Evolutionary conservation across 495 filamentous ascomycete species (phyloP).

Genomic region (Xylaria sp.): DNA sequence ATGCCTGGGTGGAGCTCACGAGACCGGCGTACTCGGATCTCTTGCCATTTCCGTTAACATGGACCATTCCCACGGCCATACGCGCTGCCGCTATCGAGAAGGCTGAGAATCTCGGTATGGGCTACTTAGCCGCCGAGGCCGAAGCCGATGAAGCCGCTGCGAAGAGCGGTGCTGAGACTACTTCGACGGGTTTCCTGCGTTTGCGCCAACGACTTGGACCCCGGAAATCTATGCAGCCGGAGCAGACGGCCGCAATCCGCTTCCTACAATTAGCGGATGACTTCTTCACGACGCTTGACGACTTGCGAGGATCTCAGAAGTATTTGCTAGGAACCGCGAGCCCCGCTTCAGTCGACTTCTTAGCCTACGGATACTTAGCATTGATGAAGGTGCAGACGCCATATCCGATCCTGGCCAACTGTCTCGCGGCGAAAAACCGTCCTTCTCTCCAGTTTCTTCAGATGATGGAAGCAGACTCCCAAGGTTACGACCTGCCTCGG

Average conservation of each 20-base stretch:
- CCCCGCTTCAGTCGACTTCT: conserved; percentile 74
- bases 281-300: conserved; percentile 72
- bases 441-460: conserved; percentile 62
- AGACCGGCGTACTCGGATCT: conserved; percentile 77
- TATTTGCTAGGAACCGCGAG: conserved; percentile 58
- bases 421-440: conserved; percentile 63
- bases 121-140: conserved; percentile 44
- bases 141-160: conserved; percentile 37
- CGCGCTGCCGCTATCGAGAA: conserved; percentile 71
- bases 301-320: conserved; percentile 59
- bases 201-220: conserved; percentile 37
- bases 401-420: conserved; percentile 71
- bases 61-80: conserved; percentile 72
- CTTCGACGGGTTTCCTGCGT: conserved; percentile 40
- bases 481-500: conserved; percentile 29
- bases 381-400: conserved; percentile 75
- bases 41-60: conserved; percentile 83
- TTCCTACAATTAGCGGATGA: conserved; percentile 71
- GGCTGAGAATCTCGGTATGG: conserved; percentile 76
- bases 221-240: conserved; percentile 46
- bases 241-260: conserved; percentile 65
- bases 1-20: conserved; percentile 78
- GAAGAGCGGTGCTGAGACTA: conserved; percentile 37
- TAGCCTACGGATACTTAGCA: conserved; percentile 78
- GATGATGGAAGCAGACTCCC: conserved; percentile 53